phyloP scores from a whole-genome alignment of 73 alveolate species.

The Paramecium sonneborni region DNA sequence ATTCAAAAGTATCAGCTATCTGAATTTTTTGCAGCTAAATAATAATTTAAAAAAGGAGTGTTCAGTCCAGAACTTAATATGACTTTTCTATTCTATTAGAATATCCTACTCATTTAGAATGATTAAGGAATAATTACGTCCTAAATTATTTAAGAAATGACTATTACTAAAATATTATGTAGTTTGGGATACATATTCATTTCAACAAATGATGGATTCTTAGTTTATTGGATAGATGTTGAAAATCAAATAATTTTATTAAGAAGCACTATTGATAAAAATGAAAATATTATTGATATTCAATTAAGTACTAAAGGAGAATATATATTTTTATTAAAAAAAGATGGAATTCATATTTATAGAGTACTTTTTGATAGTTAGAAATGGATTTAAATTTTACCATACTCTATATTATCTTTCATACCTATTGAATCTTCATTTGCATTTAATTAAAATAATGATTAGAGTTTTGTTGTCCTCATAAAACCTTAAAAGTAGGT shows the following conservation, averaged over 20 bases:
- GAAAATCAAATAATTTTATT: not conserved
- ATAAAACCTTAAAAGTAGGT: not conserved
- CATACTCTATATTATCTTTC: not conserved
- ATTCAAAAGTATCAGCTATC: not conserved
- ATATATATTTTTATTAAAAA: not conserved
- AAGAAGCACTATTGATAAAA: not conserved
- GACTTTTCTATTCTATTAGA: not conserved
- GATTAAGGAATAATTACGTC: not conserved
- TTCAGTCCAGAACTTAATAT: not conserved
- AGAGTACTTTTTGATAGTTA: not conserved
- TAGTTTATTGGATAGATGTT: not conserved
- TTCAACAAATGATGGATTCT: not conserved
- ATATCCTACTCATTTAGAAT: not conserved
- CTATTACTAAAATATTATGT: not conserved
- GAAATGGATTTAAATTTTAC: not conserved
- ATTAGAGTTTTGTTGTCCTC: not conserved
- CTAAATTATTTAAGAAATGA: not conserved
- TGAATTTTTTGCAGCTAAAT: not conserved
- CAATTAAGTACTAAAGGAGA: not conserved
- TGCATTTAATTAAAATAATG: not conserved
- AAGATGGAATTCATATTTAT: not conserved
- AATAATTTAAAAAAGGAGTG: not conserved
- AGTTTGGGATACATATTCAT: not conserved
- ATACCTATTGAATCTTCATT: not conserved
- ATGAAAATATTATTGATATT: not conserved